Conservation (phyloP, 2,329 filamentous ascomycete species). For the Beauveria caledonica region DNA sequence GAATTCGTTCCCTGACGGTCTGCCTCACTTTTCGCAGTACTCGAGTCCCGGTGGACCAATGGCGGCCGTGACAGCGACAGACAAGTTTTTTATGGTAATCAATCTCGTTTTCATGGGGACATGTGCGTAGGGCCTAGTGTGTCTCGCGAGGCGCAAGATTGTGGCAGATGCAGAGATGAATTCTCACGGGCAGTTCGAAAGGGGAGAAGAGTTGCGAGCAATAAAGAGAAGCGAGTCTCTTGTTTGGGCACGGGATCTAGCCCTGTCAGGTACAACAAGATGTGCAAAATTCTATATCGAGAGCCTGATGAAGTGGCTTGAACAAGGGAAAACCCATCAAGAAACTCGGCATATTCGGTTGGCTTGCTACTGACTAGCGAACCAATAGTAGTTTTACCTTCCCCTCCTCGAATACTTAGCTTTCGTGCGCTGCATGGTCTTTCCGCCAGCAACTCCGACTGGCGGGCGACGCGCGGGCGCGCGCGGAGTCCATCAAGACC, state of each 20-base stretch:
- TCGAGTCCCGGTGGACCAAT: not conserved
- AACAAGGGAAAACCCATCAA: not conserved
- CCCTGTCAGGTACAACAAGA: no score
- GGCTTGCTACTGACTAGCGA: not conserved
- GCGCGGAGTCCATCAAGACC: not conserved
- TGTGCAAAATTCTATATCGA: not conserved
- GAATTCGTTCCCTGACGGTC: no score
- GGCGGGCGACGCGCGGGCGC: not conserved
- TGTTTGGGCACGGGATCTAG: not conserved
- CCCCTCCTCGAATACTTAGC: not conserved
- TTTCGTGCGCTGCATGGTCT: not conserved
- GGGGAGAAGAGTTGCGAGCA: not conserved
- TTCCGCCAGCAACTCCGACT: not conserved
- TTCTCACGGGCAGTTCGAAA: not conserved
- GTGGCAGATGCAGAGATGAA: not conserved
- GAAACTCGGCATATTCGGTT: not conserved
- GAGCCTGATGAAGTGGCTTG: not conserved
- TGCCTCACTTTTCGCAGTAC: not conserved
- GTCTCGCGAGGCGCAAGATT: no score
- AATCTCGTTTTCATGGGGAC: no score
- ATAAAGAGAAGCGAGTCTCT: not conserved
- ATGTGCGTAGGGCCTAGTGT: no score
- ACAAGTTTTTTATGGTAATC: no score
- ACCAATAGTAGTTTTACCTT: not conserved
- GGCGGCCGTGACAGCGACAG: no score